Base-by-base conservation (phyloP, 768 basidiomycete species). In the Suillus fuscotomentosus region DNA sequence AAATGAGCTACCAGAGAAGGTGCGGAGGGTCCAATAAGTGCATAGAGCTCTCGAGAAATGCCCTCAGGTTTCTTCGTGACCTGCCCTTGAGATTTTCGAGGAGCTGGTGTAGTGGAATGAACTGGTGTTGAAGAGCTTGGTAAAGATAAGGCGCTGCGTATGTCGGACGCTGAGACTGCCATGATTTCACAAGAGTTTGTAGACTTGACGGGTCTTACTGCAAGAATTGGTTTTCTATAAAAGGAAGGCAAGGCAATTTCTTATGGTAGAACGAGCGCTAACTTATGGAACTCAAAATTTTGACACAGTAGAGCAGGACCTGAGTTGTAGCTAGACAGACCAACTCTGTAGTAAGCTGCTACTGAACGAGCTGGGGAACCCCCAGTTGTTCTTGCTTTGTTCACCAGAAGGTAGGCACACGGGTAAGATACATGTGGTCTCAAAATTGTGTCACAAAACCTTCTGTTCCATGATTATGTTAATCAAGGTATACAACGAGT, bases 11-110 rank as follows among this genome's bases (percentile, higher is more conserved):
- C 90, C 57, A 99, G 83, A 2, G 91, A 88, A 0, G 97, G 95
- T 13, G 91, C 91, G 56, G 93, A 91, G 65, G 94, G 88, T n/a
- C 97, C 97, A 68, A 99, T 98, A 65, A 99, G 86, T 1, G 92
- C 89, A 78, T 92, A 98, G 2, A 99, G 83, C 76, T 98, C 96
- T 69, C 95, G 83, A 0, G 95, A 90, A 65, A 98, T 95, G 22
- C 97, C 96, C 22, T 95, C 93, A 4, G 92, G 92, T 76, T 92
- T 94, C 71, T 84, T 84, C 14, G 81, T 71, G 2, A 74, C 62
- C 0, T 78, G 20, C n/a, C 79, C 62, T 27, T 73, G 42, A 3
- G 77, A 65, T 68, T 84, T 89, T 69, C 83, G 85, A 2, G 74
- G 72, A 45, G 81, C 83, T n/a, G 83, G 77, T 3, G 84, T 79